phyloP scores from a whole-genome alignment of 2,329 filamentous ascomycete species.

The Fusarium mexicanum region DNA sequence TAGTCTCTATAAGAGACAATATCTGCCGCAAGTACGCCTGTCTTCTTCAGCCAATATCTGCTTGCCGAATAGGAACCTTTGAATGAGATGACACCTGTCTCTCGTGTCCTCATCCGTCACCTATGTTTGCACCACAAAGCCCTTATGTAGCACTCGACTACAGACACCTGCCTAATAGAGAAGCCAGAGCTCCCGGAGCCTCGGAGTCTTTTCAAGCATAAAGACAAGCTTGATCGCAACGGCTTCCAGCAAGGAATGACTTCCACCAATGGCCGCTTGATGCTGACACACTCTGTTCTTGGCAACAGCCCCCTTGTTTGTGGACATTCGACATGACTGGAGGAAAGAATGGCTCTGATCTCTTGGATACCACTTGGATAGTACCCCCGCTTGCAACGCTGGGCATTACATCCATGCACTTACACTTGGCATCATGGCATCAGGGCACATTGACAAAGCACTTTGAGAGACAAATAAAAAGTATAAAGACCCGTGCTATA shows the following conservation, averaged over 20 bases:
- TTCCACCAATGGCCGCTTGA: not conserved
- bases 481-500: not conserved
- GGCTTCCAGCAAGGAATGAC: not conserved
- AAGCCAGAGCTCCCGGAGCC: not conserved
- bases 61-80: not conserved
- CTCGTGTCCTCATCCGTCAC: not conserved
- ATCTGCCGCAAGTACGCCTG: not conserved
- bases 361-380: not conserved
- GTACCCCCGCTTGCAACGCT: not conserved
- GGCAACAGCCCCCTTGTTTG: no score
- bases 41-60: not conserved
- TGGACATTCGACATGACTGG: not conserved
- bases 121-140: not conserved
- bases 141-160: not conserved
- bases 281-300: not conserved
- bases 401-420: not conserved
- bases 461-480: accelerated
- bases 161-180: slow-evolving; percentile 4
- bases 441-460: not conserved
- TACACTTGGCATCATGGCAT: not conserved
- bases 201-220: slow-evolving; percentile 19
- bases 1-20: not conserved
- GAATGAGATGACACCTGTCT: not conserved
- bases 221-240: not conserved
- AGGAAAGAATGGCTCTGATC: not conserved